Percentiles rank a stretch among this genome's conserved stretches.
Conservation (phyloP, 495 filamentous ascomycete genomes). For the Neurospora pannonica region DNA sequence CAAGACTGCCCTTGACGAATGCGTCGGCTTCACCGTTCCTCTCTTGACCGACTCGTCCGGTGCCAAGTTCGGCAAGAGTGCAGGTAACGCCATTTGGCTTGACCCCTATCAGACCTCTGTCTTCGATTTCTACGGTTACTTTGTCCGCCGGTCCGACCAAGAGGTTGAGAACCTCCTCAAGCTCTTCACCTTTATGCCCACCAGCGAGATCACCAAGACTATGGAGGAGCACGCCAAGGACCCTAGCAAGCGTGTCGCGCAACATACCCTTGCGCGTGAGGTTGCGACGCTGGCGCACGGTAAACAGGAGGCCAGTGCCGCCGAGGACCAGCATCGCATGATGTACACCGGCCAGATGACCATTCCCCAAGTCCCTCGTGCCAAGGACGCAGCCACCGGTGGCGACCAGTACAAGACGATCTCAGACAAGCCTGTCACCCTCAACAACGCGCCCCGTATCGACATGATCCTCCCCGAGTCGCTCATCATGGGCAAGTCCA, state of each 20-base stretch:
- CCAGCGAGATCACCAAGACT: slow-evolving; percentile 48
- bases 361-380: not conserved
- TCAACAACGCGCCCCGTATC: slow-evolving; percentile 38
- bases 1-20: slow-evolving; percentile 35
- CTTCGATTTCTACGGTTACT: slow-evolving; percentile 84
- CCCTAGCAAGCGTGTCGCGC: slow-evolving; percentile 63
- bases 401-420: slow-evolving; percentile 5
- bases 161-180: slow-evolving; percentile 73
- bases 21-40: slow-evolving; percentile 82
- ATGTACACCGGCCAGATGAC: slow-evolving; percentile 31
- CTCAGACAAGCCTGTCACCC: slow-evolving; percentile 28
- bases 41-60: slow-evolving; percentile 78
- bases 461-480: slow-evolving; percentile 59
- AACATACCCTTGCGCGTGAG: slow-evolving; percentile 72
- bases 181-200: slow-evolving; percentile 82
- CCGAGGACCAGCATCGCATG: slow-evolving; percentile 47
- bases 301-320: slow-evolving; percentile 41
- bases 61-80: slow-evolving; percentile 89
- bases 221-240: slow-evolving; percentile 58
- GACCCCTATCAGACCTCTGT: slow-evolving; percentile 67
- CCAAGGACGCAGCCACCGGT: not conserved
- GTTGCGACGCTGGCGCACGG: slow-evolving; percentile 76
- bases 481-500: slow-evolving; percentile 50
- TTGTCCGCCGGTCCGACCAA: slow-evolving; percentile 71
- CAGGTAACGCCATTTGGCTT: slow-evolving; percentile 92